Base-by-base conservation (phyloP, 1,284 basidiomycete genomes). In the Rhodotorula sp. region DNA sequence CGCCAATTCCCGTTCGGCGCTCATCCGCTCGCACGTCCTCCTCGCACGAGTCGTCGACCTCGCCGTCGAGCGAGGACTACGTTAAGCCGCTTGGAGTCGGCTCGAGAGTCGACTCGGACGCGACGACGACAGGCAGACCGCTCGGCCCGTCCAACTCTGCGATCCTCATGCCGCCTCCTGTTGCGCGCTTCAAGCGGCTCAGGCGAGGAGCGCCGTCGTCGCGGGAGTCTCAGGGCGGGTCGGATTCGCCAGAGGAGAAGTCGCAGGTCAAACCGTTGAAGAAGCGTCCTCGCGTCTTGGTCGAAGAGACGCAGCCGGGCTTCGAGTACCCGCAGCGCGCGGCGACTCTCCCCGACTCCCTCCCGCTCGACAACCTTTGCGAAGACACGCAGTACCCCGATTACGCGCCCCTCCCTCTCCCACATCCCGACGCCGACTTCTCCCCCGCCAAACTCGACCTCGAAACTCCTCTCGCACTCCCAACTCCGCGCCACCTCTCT, bases 91-190 rank as follows among this genome's bases (percentile, higher is more conserved):
- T 44, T 44, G 39, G 39, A 3, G 13, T 44, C 11, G 39, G 39
- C 3, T 44, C 39, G 39, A 44, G 39, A 44, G 19, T 10, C 39
- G 34, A 52, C 9, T 17, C 30, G 17, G 5, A 4, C 11, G 24
- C 36, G 22, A 8, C 36, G 6, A 13, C 22, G 44, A 58, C 15
- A 9, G 29, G 44, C 39, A 51, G 27, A 22, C 27, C 36, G 27
- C 67, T 64, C 53, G 62, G 29, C 29, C 46, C 58, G 15, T 64
- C 58, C 47, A 52, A 54, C 20, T 64, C 62, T 6, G 62, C 34
- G 3, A 32, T 70, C 30, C 60, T 70, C 29, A 70, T 66, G 64
- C 68, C 68, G 22, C 64, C 68, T 2, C 68, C 68, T 1, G 55
- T 64, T 1, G 4, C 66, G 20, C 68, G 64, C 30, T 53, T 29